phyloP scores from a whole-genome alignment of 1,284 basidiomycete species.

The Melampsora larici-populina region DNA sequence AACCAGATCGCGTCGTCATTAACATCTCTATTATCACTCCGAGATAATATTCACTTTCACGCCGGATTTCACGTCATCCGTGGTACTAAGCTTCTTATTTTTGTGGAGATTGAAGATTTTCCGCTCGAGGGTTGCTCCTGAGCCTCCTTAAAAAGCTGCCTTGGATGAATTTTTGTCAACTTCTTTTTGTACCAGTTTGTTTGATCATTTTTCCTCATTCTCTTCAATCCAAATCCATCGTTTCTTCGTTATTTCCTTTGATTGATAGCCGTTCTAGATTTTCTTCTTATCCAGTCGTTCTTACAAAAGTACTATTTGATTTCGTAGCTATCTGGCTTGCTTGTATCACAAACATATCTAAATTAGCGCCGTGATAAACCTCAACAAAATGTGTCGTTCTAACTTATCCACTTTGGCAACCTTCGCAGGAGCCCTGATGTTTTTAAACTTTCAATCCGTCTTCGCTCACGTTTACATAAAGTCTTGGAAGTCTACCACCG shows the following conservation, averaged over 20 bases:
- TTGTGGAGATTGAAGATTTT: neutral
- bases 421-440: neutral
- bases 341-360: neutral
- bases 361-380: neutral
- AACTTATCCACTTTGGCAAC: neutral
- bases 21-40: neutral
- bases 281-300: neutral
- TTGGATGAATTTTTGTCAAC: neutral
- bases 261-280: neutral
- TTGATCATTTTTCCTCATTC: neutral
- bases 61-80: neutral
- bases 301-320: neutral
- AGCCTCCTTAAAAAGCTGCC: neutral
- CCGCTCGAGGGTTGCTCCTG: neutral
- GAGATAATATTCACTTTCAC: neutral
- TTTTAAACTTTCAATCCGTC: neutral
- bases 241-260: neutral
- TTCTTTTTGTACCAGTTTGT: neutral
- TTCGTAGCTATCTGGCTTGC: neutral
- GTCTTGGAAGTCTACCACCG: constrained; percentile 21
- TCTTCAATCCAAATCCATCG: neutral
- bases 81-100: neutral
- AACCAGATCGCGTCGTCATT: neutral
- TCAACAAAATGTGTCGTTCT: constrained; percentile 1
- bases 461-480: constrained; percentile 29